Evolutionary conservation across 2,329 filamentous ascomycete genomes (phyloP).

Genomic region (Xylaria polymorpha): DNA sequence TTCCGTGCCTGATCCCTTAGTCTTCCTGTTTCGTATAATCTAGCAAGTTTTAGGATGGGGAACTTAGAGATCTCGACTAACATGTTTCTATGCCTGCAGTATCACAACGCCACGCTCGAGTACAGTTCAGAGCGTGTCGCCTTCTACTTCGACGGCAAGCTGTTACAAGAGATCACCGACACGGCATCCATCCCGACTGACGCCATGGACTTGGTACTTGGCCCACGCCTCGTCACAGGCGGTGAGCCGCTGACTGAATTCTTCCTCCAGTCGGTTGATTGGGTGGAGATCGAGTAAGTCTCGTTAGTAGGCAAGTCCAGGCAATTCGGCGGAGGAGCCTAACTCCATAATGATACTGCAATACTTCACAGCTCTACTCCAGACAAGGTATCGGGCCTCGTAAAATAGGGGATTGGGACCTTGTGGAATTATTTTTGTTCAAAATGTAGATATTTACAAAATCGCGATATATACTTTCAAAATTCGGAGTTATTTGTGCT

Average conservation of each 20-base stretch:
- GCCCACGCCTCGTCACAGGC: conserved; percentile 8
- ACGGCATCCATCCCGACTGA: conserved; percentile 4
- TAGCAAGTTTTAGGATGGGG: too few relatives aligned
- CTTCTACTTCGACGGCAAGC: conserved; percentile 18
- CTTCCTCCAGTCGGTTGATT: conserved; percentile 23
- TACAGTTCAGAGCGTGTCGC: conserved; percentile 10
- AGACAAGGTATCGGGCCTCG: too few relatives aligned
- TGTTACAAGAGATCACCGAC: conserved; percentile 6
- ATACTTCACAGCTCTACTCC: too few relatives aligned
- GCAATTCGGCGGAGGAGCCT: background rate
- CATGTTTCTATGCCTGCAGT: background rate
- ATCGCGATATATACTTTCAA: background rate
- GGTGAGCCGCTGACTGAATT: conserved; percentile 15
- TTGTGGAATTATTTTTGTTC: too few relatives aligned
- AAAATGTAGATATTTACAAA: background rate
- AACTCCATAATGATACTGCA: too few relatives aligned
- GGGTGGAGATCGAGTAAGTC: conserved; percentile 12
- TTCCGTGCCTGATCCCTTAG: too few relatives aligned
- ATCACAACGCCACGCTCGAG: conserved; percentile 19
- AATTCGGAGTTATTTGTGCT: background rate
- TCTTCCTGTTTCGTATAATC: too few relatives aligned
- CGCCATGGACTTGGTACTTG: conserved; percentile 21
- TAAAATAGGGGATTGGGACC: too few relatives aligned
- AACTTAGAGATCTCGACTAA: too few relatives aligned
- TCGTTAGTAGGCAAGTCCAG: too few relatives aligned